Evolutionary conservation across 495 filamentous ascomycete genomes (phyloP), one percentile per base, ranked within the genome.

Genomic region (Parathielavia appendiculata): DNA sequence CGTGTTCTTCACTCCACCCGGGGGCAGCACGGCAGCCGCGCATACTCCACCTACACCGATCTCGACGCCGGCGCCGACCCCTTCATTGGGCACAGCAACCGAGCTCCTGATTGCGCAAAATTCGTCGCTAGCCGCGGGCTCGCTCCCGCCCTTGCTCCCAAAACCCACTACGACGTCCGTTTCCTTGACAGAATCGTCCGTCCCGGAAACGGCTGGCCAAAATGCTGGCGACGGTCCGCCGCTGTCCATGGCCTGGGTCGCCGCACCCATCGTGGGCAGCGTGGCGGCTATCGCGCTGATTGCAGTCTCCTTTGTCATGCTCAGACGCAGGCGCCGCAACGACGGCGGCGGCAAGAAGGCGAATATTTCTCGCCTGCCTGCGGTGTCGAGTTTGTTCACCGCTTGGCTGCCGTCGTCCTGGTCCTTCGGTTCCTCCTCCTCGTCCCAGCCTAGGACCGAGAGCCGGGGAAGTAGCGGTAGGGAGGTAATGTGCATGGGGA

Each of bases 261-360:
- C 71, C 19, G 71, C 70, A 6, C 72, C 72, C 6, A 69, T 74
- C 1, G 70, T 74, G 3, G 72, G 72, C n/a, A 60, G 65, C 49
- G 62, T 73, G 17, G 72, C 72, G 4, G 72, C 72, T 8, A 53
- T 74, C 16, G 65, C 64, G 5, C 59, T 73, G 14, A 64, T 74
- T 13, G 66, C 67, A 11, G 54, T 72, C 12, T 69, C 70, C 7
- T 71, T 74, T 35, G 63, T 73, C 43, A 63, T 74, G 57, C 67
- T 69, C 26, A 65, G 61, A 61, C 60, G 70, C 22, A 57, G 71
- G 4, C 63, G 70, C n/a, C 65, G 66, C 22, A 44, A 51, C 39
- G 26, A 30, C 55, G 49, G 39, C 22, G 50, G 39, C 53, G 62
- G 56, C 54, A 48, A 23, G 12, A 48, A 53, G 35, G 35, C 13